phyloP scores from a whole-genome alignment of 78 protist genomes.

The Monosiga brevicollis region DNA sequence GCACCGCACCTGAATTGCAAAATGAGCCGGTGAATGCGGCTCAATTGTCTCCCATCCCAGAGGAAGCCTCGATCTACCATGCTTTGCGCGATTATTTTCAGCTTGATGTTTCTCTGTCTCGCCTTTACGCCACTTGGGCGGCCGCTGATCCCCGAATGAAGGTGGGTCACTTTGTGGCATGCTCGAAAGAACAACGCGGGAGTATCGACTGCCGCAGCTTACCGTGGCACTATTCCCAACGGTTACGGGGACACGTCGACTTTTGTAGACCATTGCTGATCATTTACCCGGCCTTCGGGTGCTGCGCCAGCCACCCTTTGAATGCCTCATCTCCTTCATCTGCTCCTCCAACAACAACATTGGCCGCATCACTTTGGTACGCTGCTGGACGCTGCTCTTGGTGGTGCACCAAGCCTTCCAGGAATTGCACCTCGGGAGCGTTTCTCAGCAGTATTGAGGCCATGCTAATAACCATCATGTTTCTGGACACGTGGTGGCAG shows the following conservation, averaged over 20 bases:
- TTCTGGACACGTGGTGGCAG: constrained; percentile 47
- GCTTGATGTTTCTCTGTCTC: background rate
- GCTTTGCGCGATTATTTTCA: background rate
- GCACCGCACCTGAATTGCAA: background rate
- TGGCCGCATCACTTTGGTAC: constrained; percentile 56
- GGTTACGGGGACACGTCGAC: background rate
- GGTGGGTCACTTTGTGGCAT: background rate
- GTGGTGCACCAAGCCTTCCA: constrained; percentile 1
- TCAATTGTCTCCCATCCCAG: background rate
- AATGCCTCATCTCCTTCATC: constrained; percentile 77
- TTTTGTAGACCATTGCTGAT: background rate
- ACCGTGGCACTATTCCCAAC: background rate
- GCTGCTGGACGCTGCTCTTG: background rate
- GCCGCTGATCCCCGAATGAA: background rate
- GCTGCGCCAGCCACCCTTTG: constrained; percentile 64
- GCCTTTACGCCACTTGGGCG: background rate
- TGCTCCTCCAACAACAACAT: constrained; percentile 85
- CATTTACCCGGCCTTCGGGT: constrained; percentile 24
- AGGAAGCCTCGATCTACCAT: background rate
- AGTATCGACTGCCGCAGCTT: background rate
- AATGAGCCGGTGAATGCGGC: background rate
- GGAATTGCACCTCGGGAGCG: background rate
- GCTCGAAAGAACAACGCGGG: background rate
- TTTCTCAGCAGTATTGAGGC: constrained; percentile 35
- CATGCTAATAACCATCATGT: constrained; percentile 2